These are phyloP conservation scores for Populus davidiana DNA, from an alignment of 345 rosid species.

Conservation along the genomic window DNA sequence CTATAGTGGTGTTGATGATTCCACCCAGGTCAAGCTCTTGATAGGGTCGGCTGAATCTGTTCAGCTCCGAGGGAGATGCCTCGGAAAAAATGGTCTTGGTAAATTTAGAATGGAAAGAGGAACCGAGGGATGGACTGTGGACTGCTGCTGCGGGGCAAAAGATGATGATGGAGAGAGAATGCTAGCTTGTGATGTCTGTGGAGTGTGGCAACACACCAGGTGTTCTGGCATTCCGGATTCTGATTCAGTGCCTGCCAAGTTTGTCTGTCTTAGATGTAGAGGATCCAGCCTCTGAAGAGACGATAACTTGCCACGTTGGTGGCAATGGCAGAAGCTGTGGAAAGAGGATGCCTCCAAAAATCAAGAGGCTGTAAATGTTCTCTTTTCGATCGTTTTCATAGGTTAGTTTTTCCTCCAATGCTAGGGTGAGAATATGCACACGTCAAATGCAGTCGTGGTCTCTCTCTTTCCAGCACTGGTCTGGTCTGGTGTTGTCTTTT, in stretches of 20 bases:
- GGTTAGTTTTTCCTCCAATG: background rate
- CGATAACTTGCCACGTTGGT: background rate
- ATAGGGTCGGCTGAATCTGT: slow-evolving; percentile 34
- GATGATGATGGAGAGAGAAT: slow-evolving; percentile 78
- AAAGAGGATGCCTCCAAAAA: slow-evolving; percentile 5
- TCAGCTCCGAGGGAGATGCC: slow-evolving; percentile 47
- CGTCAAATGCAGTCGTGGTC: slow-evolving; percentile 14
- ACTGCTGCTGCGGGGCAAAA: slow-evolving; percentile 63
- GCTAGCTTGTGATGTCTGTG: slow-evolving; percentile 67
- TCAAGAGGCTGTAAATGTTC: slow-evolving; percentile 16
- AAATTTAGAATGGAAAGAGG: slow-evolving; percentile 66
- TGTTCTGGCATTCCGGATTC: slow-evolving; percentile 54
- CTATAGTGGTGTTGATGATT: slow-evolving; percentile 54
- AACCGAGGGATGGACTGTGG: slow-evolving; percentile 61
- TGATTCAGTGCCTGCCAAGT: slow-evolving; percentile 51
- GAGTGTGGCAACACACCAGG: slow-evolving; percentile 74
- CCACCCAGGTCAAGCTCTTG: slow-evolving; percentile 52
- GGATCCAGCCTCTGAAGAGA: slow-evolving; percentile 15
- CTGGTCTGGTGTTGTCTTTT: too few relatives aligned
- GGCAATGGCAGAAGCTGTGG: slow-evolving; percentile 4
- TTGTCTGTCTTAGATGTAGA: slow-evolving; percentile 46
- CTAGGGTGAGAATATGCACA: slow-evolving; percentile 15
- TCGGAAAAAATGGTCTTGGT: slow-evolving; percentile 30
- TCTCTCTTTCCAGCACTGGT: background rate
- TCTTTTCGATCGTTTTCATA: background rate